phyloP scores from a whole-genome alignment of 805 yeast genomes.

The Saccharomycopsis sp. region DNA sequence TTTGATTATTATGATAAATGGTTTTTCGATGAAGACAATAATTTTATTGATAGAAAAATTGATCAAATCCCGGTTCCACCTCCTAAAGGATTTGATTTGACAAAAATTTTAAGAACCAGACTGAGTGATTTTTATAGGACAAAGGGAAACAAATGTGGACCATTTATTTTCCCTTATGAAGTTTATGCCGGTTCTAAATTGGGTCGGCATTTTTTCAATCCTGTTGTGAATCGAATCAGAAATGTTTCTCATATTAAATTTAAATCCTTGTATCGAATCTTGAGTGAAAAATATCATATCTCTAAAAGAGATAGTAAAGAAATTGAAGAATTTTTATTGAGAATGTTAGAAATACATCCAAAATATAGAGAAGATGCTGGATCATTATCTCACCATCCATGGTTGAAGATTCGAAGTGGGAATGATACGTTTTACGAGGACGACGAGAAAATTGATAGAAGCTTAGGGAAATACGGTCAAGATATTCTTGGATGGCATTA shows the following conservation, averaged over 20 bases:
- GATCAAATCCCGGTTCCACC: slow-evolving; percentile 12
- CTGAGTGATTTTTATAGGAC: slow-evolving; percentile 11
- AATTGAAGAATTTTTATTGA: slow-evolving; percentile 40
- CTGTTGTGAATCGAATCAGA: slow-evolving; percentile 2
- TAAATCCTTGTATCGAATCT: slow-evolving; percentile 1
- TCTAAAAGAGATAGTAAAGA: slow-evolving; percentile 4
- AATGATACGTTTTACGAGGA: slow-evolving; percentile 3
- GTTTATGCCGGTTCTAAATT: slow-evolving; percentile 6
- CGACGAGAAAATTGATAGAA: slow-evolving; percentile 21
- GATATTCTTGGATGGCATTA: slow-evolving; percentile 26
- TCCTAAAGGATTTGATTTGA: slow-evolving; percentile 17
- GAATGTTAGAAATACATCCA: slow-evolving; percentile 45
- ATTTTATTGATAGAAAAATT: slow-evolving; percentile 4
- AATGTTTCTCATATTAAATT: slow-evolving; percentile 2
- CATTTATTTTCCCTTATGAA: slow-evolving; percentile 21
- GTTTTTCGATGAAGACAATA: slow-evolving; percentile 16
- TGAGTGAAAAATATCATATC: slow-evolving; percentile 11
- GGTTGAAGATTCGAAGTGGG: slow-evolving; percentile 11
- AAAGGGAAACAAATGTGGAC: slow-evolving; percentile 19
- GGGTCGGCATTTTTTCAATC: slow-evolving; percentile 14
- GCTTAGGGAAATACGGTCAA: slow-evolving; percentile 25
- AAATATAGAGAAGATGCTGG: slow-evolving; percentile 47
- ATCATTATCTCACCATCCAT: slow-evolving; percentile 45
- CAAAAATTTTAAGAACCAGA: slow-evolving; percentile 7
- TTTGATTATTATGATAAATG: slow-evolving; percentile 18